phyloP scores from a whole-genome alignment of 257 asterid genomes.

The Solanum megistacrolobum region DNA sequence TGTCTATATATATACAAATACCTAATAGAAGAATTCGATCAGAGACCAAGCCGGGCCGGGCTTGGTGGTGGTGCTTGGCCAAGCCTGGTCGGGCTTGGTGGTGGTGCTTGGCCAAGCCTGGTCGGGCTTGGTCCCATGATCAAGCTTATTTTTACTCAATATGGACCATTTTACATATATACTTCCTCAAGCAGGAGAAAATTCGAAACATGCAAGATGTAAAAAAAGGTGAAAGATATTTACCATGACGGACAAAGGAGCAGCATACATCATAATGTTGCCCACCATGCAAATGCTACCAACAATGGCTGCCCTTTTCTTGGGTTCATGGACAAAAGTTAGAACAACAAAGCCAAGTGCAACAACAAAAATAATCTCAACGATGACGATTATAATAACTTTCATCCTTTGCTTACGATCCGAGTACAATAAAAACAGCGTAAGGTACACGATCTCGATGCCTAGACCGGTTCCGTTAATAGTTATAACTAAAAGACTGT shows the following conservation, averaged over 20 bases:
- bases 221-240: not conserved
- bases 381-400: conserved; percentile 21
- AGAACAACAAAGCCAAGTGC: conserved; percentile 41
- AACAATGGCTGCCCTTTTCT: conserved; percentile 47
- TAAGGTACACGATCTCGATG: conserved; percentile 48
- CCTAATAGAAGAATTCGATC: no score
- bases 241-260: conserved; percentile 81
- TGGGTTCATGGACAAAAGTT: conserved; percentile 26
- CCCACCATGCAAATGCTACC: conserved; percentile 75
- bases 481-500: conserved; percentile 64
- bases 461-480: conserved; percentile 60
- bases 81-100: no score
- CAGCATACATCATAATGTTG: conserved; percentile 70
- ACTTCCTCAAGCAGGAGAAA: not conserved
- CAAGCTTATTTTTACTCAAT: not conserved
- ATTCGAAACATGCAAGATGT: not conserved
- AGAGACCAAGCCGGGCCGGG: not conserved
- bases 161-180: not conserved
- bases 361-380: conserved; percentile 39
- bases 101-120: not conserved
- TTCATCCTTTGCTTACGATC: conserved; percentile 32
- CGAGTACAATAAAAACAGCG: conserved; percentile 34
- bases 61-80: not conserved
- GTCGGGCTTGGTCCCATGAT: not conserved
- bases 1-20: not conserved